Evolutionary conservation across 257 asterid species (phyloP).

Genomic region (Ophiorrhiza pumila): DNA sequence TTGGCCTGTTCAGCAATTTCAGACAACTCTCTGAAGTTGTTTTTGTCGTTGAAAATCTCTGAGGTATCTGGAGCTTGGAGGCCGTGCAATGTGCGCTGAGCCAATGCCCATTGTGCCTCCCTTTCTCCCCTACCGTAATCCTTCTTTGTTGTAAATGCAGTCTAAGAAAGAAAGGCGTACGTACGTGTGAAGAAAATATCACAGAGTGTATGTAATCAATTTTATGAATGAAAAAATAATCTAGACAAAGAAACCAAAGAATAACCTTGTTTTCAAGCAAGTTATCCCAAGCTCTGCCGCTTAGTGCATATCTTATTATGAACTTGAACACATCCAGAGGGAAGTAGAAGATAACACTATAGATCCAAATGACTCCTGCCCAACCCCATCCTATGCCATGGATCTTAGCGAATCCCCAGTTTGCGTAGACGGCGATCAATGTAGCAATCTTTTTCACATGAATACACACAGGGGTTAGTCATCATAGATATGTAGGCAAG

Average conservation of each 20-base stretch:
- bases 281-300: slow-evolving; percentile 49
- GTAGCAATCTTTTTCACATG: slow-evolving; percentile 37
- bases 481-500: background rate
- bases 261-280: slow-evolving; percentile 42
- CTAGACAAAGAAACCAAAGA: too few species aligned
- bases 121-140: slow-evolving; percentile 57
- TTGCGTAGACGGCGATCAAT: slow-evolving; percentile 41
- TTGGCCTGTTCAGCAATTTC: slow-evolving; percentile 63
- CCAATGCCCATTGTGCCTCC: slow-evolving; percentile 58
- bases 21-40: slow-evolving; percentile 44
- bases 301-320: slow-evolving; percentile 32
- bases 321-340: slow-evolving; percentile 51
- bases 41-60: slow-evolving; percentile 31
- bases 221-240: too few species aligned
- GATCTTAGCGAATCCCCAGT: slow-evolving; percentile 50
- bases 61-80: slow-evolving; percentile 44
- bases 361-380: slow-evolving; percentile 60
- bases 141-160: slow-evolving; percentile 53
- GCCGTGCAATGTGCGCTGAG: slow-evolving; percentile 54
- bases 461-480: background rate
- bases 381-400: slow-evolving; percentile 60
- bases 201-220: too few species aligned
- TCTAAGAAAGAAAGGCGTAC: slow-evolving; percentile 19
- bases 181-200: background rate
- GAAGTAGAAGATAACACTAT: slow-evolving; percentile 44